A percentile compares a stretch with the other conserved stretches of the same genome.
Evolutionary conservation across 768 basidiomycete genomes (phyloP).

Genomic region (Suillus tomentosus): DNA sequence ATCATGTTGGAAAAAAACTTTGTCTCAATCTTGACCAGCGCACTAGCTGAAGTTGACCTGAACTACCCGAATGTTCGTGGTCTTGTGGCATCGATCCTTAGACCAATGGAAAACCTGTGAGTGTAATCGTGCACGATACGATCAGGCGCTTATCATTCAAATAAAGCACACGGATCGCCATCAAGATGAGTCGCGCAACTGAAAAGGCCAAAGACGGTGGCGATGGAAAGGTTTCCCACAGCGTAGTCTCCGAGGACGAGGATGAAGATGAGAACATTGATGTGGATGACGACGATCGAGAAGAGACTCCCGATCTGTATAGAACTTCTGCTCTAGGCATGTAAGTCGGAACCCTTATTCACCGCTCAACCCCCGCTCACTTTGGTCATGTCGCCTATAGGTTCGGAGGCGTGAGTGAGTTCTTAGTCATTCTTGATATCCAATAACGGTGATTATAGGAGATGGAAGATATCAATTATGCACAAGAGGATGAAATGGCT

Average conservation of each 20-base stretch:
- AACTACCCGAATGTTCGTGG: conserved; percentile 91
- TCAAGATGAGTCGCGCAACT: conserved; percentile 90
- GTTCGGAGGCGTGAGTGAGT: conserved; percentile 72
- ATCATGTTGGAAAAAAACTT: conserved; percentile 99
- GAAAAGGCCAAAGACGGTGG: conserved; percentile 61
- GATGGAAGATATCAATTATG: conserved; percentile 79
- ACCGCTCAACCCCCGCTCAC: background rate
- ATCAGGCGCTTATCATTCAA: conserved; percentile 15
- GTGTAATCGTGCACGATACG: conserved; percentile 28
- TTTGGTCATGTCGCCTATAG: conserved; percentile 28
- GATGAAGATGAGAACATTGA: conserved; percentile 59
- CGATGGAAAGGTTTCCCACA: conserved; percentile 46
- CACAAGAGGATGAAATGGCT: conserved; percentile 73
- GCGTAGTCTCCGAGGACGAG: conserved; percentile 44
- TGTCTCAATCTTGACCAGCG: conserved; percentile 83
- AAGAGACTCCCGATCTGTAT: conserved; percentile 92
- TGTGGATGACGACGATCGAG: conserved; percentile 59
- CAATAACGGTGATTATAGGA: conserved; percentile 50
- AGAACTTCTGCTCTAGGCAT: conserved; percentile 96
- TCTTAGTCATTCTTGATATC: conserved; percentile 14
- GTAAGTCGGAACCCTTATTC: conserved; percentile 44
- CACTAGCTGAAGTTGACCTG: conserved; percentile 90
- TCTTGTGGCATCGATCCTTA: conserved; percentile 84
- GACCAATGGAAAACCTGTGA: conserved; percentile 88
- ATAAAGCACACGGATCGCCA: conserved; percentile 88